These are phyloP conservation scores for Keqinozyma sinolaborantium DNA, from an alignment of 1,139 yeast genomes.

Conservation along the genomic window DNA sequence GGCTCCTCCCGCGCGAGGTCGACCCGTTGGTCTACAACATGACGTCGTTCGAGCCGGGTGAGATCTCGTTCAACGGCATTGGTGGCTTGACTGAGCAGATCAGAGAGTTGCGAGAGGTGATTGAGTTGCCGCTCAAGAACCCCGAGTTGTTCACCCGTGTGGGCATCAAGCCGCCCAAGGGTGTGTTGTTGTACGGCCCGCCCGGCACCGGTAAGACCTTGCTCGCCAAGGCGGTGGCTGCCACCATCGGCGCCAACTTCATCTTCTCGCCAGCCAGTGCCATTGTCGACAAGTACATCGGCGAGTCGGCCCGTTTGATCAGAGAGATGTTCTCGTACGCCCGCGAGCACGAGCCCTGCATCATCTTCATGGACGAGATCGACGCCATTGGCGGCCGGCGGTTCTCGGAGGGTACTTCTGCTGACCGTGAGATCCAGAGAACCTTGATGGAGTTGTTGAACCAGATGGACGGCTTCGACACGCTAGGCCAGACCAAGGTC, in stretches of 20 bases:
- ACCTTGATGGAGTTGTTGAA: conserved; percentile 96
- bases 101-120: conserved; percentile 94
- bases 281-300: conserved; percentile 96
- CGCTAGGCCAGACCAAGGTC: conserved; percentile 94
- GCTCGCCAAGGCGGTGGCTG: conserved; percentile 97
- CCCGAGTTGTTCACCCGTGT: conserved; percentile 95
- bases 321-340: conserved; percentile 99
- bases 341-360: conserved; percentile 97
- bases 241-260: conserved; percentile 97
- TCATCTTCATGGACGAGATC: conserved; percentile 98
- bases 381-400: conserved; percentile 99
- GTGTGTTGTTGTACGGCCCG: conserved; percentile 96
- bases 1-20: conserved; percentile 95
- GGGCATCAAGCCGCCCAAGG: conserved; percentile 98
- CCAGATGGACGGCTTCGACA: conserved; percentile 99
- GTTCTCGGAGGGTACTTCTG: conserved; percentile 97
- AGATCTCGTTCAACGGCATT: conserved; percentile 88
- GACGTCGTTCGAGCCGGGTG: conserved; percentile 98
- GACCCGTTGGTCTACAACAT: conserved; percentile 97
- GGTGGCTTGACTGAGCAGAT: conserved; percentile 98
- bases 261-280: conserved; percentile 98
- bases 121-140: conserved; percentile 93
- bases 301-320: conserved; percentile 94
- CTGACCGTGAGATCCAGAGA: conserved; percentile 98
- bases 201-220: conserved; percentile 98